Evolutionary conservation across 2,329 filamentous ascomycete species (phyloP).

Genomic region (Plectosphaerella sp.): DNA sequence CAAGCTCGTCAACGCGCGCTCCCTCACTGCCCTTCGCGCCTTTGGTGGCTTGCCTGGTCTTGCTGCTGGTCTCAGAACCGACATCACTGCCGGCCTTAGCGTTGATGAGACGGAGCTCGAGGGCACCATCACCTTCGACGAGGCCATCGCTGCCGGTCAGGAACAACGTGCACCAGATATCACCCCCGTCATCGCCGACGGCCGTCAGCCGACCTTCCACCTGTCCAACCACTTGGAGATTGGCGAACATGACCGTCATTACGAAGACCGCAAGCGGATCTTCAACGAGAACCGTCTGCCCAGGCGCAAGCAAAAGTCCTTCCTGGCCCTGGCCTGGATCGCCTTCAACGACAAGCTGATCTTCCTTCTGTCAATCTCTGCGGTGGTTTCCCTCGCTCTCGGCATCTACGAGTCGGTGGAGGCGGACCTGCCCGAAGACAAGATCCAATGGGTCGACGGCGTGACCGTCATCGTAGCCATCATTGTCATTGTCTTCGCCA

Average conservation of each 20-base stretch:
- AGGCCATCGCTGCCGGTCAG: slow-evolving; percentile 36
- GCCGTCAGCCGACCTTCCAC: slow-evolving; percentile 18
- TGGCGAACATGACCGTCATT: slow-evolving; percentile 21
- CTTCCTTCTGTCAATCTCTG: slow-evolving; percentile 66
- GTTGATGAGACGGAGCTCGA: slow-evolving; percentile 42
- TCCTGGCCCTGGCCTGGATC: slow-evolving; percentile 70
- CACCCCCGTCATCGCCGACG: slow-evolving; percentile 10
- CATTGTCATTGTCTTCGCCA: slow-evolving; percentile 69
- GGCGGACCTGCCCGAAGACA: slow-evolving; percentile 41
- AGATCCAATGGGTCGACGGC: slow-evolving; percentile 77
- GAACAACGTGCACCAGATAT: slow-evolving; percentile 22
- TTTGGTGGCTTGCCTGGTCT: slow-evolving; percentile 52
- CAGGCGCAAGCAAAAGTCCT: slow-evolving; percentile 63
- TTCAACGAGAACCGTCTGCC: slow-evolving; percentile 67
- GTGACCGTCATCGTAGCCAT: slow-evolving; percentile 76
- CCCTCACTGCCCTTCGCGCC: slow-evolving; percentile 40
- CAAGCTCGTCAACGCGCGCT: slow-evolving; percentile 47
- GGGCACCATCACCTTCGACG: slow-evolving; percentile 42
- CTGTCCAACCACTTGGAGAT: slow-evolving; percentile 20
- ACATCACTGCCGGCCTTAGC: slow-evolving; percentile 42
- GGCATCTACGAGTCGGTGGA: slow-evolving; percentile 70
- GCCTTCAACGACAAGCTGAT: slow-evolving; percentile 80
- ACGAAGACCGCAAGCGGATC: slow-evolving; percentile 62
- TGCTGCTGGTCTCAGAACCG: slow-evolving; percentile 44
- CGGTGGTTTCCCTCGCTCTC: slow-evolving; percentile 68